Percentiles rank a stretch among this genome's conserved stretches.
These are phyloP conservation scores for Penicillium frequentans DNA, from an alignment of 2,329 filamentous ascomycete genomes.

Conservation along the genomic window DNA sequence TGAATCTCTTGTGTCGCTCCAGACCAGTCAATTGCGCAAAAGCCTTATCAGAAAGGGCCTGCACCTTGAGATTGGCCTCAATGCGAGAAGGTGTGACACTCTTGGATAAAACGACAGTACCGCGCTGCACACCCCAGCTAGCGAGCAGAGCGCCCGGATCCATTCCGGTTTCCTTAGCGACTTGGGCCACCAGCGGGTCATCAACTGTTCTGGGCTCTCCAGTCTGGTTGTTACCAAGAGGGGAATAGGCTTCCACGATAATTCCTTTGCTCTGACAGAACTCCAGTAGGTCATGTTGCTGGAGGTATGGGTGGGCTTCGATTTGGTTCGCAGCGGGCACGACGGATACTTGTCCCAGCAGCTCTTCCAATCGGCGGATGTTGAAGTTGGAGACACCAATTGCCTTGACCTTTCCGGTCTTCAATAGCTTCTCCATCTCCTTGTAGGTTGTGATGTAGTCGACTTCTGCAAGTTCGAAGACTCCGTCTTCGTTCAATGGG, in stretches of 20 bases:
- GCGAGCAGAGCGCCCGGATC: conserved; percentile 56
- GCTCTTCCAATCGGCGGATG: conserved; percentile 70
- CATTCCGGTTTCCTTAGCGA: conserved; percentile 61
- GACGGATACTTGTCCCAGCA: conserved; percentile 67
- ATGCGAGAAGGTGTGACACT: conserved; percentile 51
- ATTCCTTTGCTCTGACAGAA: conserved; percentile 57
- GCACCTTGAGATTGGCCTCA: conserved; percentile 43
- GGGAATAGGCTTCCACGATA: conserved; percentile 59
- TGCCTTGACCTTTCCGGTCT: conserved; percentile 39
- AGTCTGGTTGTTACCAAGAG: conserved; percentile 50
- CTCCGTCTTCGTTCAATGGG: conserved; percentile 41
- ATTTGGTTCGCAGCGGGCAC: conserved; percentile 32
- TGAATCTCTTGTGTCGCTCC: conserved; percentile 24
- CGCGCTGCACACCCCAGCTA: conserved; percentile 55
- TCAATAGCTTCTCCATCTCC: conserved; percentile 39
- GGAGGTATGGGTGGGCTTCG: conserved; percentile 25
- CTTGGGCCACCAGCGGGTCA: conserved; percentile 59
- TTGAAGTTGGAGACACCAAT: conserved; percentile 50
- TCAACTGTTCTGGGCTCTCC: conserved; percentile 49
- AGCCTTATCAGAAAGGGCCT: conserved; percentile 26
- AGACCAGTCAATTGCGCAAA: conserved; percentile 28
- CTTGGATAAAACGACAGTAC: conserved; percentile 50
- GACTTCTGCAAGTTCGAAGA: conserved; percentile 43
- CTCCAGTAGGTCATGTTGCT: conserved; percentile 52
- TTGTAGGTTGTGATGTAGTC: conserved; percentile 64